Evolutionary conservation across 2,329 filamentous ascomycete species (phyloP), one percentile per base, ranked within the genome.

Genomic region (Fusarium redolens): DNA sequence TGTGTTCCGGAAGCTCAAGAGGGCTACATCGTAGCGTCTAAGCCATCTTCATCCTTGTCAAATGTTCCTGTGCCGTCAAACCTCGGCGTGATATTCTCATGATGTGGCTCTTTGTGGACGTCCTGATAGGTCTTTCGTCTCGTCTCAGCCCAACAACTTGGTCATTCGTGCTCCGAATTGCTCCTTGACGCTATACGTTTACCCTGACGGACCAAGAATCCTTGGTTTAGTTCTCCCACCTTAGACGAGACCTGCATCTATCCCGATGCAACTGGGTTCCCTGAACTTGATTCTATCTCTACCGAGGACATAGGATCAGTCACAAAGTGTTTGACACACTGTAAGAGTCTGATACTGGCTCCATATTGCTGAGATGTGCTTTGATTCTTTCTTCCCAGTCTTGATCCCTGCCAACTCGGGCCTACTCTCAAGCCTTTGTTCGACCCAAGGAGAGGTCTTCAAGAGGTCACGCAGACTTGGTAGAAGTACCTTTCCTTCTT

Each of bases 241-340:
- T 43, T 71, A 73, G 54, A 73, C 70, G 70, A 73, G 33, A 68
- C 45, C 8, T 73, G 70, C 70, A 61, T 68, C 35, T 33, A 25
- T 22, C 10, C 33, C n/a, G 9, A 44, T 43, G 28, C 25, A 33
- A 18, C 35, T 51, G 22, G 31, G 20, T 30, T 28, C 25, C 22
- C 30, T 13, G 25, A 43, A 22, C 37, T 28, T 30, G 28, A 22
- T 28, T 17, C 35, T 28, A 31, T 17, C 38, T 57, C 43, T 30
- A 14, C 30, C n/a, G n/a, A 17, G 14, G n/a, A 41, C 17, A n/a
- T 22, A n/a, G 28, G 6, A 47, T 47, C 35, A 30, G 22, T 30
- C 18, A 30, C 31, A 63, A 58, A 66, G 57, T 71, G 62, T 47
- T 31, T 54, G n/a, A 4, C 35, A 47, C 66, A 73, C 54, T 73